Evolutionary conservation across 1,284 basidiomycete species (phyloP).

Genomic region (Papiliotrema flavescens): DNA sequence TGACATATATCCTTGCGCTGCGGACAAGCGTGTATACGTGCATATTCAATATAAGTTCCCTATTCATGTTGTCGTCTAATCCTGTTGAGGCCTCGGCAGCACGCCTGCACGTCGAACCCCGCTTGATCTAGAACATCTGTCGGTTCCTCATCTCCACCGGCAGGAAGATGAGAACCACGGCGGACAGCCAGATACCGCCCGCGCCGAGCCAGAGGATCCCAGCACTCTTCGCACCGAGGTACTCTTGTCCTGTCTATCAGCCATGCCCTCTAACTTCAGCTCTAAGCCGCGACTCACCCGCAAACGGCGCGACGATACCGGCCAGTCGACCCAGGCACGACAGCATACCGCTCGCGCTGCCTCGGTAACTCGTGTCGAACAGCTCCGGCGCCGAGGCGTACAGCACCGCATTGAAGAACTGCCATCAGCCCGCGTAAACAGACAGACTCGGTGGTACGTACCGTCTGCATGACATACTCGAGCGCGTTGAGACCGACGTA

Average conservation of each 20-base stretch:
- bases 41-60: neutral
- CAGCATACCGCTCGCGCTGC: constrained; percentile 43
- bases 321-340: constrained; percentile 46
- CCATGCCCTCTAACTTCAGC: neutral
- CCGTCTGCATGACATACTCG: constrained; percentile 48
- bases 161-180: constrained; percentile 34
- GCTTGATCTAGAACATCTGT: constrained; percentile 41
- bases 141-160: constrained; percentile 41
- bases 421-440: neutral
- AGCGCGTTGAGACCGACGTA: constrained; percentile 45
- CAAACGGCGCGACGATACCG: constrained; percentile 43
- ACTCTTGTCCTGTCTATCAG: constrained; percentile 22
- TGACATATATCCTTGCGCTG: too few relatives aligned
- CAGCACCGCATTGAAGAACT: constrained; percentile 48
- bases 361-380: constrained; percentile 48
- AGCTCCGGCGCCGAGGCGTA: constrained; percentile 50
- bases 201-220: constrained; percentile 44
- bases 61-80: neutral
- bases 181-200: constrained; percentile 39
- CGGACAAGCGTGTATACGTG: too few relatives aligned
- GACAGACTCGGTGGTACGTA: constrained; percentile 11
- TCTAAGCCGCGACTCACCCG: constrained; percentile 19
- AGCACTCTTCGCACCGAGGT: constrained; percentile 23
- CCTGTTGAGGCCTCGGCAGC: too few relatives aligned
- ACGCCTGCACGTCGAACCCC: neutral